A percentile compares a stretch with the other conserved stretches of the same genome.
These are phyloP conservation scores for Fraxinus latifolia DNA, from an alignment of 305 asterid genomes.

Conservation along the genomic window DNA sequence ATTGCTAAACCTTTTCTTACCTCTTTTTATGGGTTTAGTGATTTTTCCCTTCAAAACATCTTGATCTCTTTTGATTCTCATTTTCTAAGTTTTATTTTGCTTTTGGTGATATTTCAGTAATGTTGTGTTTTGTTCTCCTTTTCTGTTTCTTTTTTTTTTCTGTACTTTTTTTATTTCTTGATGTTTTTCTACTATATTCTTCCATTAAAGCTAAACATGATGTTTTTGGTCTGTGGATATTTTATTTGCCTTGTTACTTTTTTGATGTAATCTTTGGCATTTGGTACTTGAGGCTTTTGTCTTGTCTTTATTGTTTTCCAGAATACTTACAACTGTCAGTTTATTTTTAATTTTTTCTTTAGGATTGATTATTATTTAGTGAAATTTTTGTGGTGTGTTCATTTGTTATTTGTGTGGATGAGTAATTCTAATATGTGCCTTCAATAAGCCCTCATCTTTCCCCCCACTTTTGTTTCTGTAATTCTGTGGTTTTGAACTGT, in stretches of 20 bases:
- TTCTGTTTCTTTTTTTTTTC: neutral
- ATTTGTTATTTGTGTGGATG: neutral
- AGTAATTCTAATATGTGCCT: neutral
- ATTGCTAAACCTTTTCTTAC: neutral
- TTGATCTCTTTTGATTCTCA: slow-evolving; percentile 7
- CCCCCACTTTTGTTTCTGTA: neutral
- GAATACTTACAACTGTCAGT: neutral
- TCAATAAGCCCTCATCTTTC: neutral
- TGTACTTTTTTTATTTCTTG: slow-evolving; percentile 6
- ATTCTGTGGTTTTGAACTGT: neutral
- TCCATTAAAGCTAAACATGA: neutral
- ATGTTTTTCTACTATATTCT: slow-evolving; percentile 6
- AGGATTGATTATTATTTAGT: neutral
- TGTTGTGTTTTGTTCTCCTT: slow-evolving; percentile 9
- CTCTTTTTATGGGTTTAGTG: slow-evolving; percentile 21
- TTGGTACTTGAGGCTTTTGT: neutral
- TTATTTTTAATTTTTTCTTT: neutral
- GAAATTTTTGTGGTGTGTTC: neutral
- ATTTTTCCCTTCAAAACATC: slow-evolving; percentile 9
- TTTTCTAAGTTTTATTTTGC: slow-evolving; percentile 12
- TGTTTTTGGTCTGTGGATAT: slow-evolving; percentile 10
- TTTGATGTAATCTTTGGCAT: neutral
- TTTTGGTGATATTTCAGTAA: neutral
- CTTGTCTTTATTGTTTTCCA: neutral
- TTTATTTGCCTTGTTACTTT: slow-evolving; percentile 10